Evolutionary conservation across 192 early-diverging fungal genomes (phyloP).

Genomic region (Coemansia reversa): DNA sequence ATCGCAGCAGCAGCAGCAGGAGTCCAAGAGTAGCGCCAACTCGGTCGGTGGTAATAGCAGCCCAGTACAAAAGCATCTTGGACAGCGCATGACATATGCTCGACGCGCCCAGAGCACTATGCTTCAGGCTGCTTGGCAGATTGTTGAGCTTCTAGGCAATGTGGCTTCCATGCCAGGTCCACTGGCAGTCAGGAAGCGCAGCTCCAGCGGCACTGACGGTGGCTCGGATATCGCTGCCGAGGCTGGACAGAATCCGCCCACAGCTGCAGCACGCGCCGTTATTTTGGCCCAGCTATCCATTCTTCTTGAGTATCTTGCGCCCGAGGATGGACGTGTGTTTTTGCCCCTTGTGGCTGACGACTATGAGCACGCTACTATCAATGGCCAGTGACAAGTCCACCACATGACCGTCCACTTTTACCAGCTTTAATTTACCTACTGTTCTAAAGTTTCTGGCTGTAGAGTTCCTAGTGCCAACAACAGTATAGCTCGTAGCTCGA

Average conservation of each 20-base stretch:
- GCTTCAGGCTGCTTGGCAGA: slow-evolving; percentile 43
- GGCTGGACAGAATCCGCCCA: slow-evolving; percentile 12
- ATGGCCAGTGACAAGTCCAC: neutral
- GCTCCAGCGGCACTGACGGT: slow-evolving; percentile 2
- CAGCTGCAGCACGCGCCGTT: slow-evolving; percentile 9
- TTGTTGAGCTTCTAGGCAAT: slow-evolving; percentile 28
- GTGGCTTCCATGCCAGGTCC: slow-evolving; percentile 14
- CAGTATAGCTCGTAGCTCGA: too few species aligned
- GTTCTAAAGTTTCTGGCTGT: too few species aligned
- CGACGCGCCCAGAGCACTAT: slow-evolving; percentile 32
- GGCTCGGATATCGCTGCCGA: slow-evolving; percentile 9
- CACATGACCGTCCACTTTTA: neutral
- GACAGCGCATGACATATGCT: slow-evolving; percentile 47
- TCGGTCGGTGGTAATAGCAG: neutral
- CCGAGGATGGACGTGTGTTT: slow-evolving; percentile 35
- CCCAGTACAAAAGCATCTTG: slow-evolving; percentile 36
- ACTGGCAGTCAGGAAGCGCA: slow-evolving; percentile 3
- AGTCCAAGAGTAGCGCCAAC: neutral
- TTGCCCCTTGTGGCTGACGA: slow-evolving; percentile 35
- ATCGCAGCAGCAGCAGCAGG: slow-evolving; percentile 9
- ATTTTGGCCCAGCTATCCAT: slow-evolving; percentile 43
- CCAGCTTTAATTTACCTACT: too few species aligned
- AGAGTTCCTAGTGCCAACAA: too few species aligned
- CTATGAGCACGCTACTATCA: slow-evolving; percentile 10
- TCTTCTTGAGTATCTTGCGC: slow-evolving; percentile 50